phyloP scores from a whole-genome alignment of 2,329 filamentous ascomycete genomes.

The Aspergillus terreus region DNA sequence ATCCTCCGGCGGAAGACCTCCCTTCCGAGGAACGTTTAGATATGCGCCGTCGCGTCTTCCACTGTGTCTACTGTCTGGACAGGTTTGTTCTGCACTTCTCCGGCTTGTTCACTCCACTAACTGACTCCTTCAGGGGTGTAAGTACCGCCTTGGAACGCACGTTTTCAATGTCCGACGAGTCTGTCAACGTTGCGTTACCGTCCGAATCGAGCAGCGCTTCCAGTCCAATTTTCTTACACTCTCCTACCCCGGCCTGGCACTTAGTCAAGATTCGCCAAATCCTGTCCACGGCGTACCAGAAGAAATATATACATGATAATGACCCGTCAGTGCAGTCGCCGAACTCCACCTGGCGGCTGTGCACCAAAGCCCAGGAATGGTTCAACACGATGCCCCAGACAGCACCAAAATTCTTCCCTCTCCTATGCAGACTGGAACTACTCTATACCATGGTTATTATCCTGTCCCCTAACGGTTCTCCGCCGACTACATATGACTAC shows the following conservation, averaged over 20 bases:
- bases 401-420: conserved; percentile 62
- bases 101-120: neutral
- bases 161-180: conserved; percentile 91
- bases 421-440: conserved; percentile 81
- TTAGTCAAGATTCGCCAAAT: conserved; percentile 79
- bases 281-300: conserved; percentile 86
- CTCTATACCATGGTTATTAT: conserved; percentile 90
- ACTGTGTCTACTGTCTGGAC: conserved; percentile 86
- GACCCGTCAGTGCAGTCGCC: conserved; percentile 65
- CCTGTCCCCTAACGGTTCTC: conserved; percentile 72
- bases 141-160: conserved; percentile 83
- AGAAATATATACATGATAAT: conserved; percentile 75
- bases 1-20: conserved; percentile 68
- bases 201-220: conserved; percentile 47
- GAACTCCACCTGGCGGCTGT: conserved; percentile 37
- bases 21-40: conserved; percentile 69
- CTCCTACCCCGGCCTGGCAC: conserved; percentile 67
- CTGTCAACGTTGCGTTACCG: conserved; percentile 76
- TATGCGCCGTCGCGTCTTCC: conserved; percentile 77
- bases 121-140: conserved; percentile 58
- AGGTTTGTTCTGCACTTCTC: conserved; percentile 50
- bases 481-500: conserved; percentile 68
- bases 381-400: conserved; percentile 68
- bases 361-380: conserved; percentile 68
- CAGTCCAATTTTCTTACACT: conserved; percentile 49